phyloP scores from a whole-genome alignment of 148 eudicot species.

The Amaranthus palmeri region DNA sequence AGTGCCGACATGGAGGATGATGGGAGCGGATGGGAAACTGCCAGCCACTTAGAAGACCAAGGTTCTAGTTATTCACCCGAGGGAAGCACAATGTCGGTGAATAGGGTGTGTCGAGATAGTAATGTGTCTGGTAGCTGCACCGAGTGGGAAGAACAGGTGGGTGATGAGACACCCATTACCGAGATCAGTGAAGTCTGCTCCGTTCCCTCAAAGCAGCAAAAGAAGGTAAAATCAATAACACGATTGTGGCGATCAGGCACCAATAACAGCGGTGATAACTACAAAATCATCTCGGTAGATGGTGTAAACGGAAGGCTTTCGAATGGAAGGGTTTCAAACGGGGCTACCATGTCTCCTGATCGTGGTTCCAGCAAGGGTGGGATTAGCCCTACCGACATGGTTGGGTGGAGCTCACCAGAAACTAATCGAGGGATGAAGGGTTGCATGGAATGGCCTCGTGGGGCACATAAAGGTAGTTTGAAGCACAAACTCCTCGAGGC shows the following conservation, averaged over 20 bases:
- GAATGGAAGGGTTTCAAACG: conserved; percentile 47
- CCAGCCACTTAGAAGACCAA: conserved; percentile 67
- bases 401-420: conserved; percentile 56
- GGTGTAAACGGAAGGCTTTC: conserved; percentile 55
- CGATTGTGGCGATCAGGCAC: conserved; percentile 62
- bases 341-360: conserved; percentile 51
- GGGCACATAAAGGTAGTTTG: conserved; percentile 56
- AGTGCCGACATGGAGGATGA: conserved; percentile 62
- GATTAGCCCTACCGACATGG: conserved; percentile 30
- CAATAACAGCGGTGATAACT: conserved; percentile 51
- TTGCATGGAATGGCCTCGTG: conserved; percentile 72
- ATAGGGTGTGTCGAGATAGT: conserved; percentile 38
- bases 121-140: conserved; percentile 46
- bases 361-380: conserved; percentile 39
- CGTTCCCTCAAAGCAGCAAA: conserved; percentile 38
- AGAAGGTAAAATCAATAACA: conserved; percentile 59
- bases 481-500: conserved; percentile 76
- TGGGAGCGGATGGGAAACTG: conserved; percentile 89
- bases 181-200: conserved; percentile 69
- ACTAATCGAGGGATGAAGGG: conserved; percentile 65
- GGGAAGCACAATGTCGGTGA: conserved; percentile 53
- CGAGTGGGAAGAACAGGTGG: conserved; percentile 56
- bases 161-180: conserved; percentile 50
- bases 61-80: conserved; percentile 75
- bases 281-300: conserved; percentile 51